phyloP scores from a whole-genome alignment of 306 rosid species.

The Spatholobus suberectus region DNA sequence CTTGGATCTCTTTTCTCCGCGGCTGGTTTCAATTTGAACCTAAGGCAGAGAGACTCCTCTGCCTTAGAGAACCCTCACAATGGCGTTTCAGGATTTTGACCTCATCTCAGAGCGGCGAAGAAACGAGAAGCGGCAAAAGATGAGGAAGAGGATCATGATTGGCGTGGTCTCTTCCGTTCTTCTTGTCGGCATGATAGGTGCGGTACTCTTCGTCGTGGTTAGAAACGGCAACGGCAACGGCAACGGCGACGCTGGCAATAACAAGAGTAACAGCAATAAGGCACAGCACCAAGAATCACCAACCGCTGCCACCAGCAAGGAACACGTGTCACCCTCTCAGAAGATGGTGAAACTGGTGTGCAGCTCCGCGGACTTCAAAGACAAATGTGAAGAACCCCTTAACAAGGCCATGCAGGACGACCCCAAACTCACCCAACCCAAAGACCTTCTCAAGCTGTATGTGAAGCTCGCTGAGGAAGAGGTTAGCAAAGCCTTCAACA shows the following conservation, averaged over 20 bases:
- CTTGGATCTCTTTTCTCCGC: constrained; percentile 5
- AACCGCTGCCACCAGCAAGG: not conserved
- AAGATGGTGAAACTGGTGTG: constrained; percentile 58
- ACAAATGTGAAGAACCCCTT: constrained; percentile 60
- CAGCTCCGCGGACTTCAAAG: constrained; percentile 56
- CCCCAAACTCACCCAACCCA: constrained; percentile 47
- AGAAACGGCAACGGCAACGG: not conserved
- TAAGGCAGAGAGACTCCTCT: constrained; percentile 85
- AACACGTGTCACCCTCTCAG: not conserved
- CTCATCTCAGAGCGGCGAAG: constrained; percentile 69
- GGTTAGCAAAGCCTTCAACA: constrained; percentile 52
- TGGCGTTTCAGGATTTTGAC: constrained; percentile 95
- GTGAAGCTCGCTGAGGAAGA: constrained; percentile 51
- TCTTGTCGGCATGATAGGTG: constrained; percentile 49
- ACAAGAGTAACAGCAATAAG: not conserved
- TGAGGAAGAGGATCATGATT: constrained; percentile 52
- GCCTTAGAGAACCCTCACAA: constrained; percentile 66
- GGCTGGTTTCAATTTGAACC: constrained; percentile 40
- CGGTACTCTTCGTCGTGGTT: constrained; percentile 37
- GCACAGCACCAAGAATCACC: not conserved
- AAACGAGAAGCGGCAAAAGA: constrained; percentile 57
- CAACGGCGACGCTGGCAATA: not conserved
- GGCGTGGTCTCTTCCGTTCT: constrained; percentile 47
- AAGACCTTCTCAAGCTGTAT: constrained; percentile 59
- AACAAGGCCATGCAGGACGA: constrained; percentile 20